phyloP scores from a whole-genome alignment of 164 flowering plant genomes.

The Vitis riparia region DNA sequence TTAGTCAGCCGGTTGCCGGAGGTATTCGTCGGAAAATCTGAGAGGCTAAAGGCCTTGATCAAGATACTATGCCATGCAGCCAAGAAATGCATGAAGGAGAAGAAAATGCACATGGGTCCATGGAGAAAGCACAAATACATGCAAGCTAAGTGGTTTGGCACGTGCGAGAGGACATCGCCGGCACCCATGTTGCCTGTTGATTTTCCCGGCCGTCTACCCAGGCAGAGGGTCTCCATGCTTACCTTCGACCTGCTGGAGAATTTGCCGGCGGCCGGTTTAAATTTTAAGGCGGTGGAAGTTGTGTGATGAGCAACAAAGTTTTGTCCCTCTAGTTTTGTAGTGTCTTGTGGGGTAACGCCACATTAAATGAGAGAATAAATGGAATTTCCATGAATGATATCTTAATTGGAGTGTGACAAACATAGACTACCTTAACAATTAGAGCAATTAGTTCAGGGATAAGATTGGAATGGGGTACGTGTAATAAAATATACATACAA shows the following conservation, averaged over 20 bases:
- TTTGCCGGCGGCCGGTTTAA: conserved; percentile 27
- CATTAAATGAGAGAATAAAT: no score
- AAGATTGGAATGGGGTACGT: no score
- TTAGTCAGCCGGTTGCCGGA: conserved; percentile 66
- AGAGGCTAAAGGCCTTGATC: conserved; percentile 48
- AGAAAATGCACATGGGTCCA: conserved; percentile 87
- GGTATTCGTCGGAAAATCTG: conserved; percentile 73
- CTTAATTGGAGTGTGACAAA: no score
- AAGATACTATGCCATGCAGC: conserved; percentile 71
- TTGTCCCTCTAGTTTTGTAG: neutral
- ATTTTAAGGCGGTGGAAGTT: conserved; percentile 39
- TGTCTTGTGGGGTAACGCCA: no score
- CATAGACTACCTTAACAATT: no score
- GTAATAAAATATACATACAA: no score
- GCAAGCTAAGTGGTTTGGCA: conserved; percentile 86
- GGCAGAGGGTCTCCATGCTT: conserved; percentile 50
- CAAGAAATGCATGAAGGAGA: conserved; percentile 87
- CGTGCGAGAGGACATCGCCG: conserved; percentile 16
- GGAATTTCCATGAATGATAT: no score
- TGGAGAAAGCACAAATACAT: conserved; percentile 91
- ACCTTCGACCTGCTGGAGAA: conserved; percentile 45
- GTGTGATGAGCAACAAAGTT: conserved; percentile 20
- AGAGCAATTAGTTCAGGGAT: no score
- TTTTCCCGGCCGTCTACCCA: conserved; percentile 16
- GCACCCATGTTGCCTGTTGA: conserved; percentile 9